These are phyloP conservation scores for Tricholoma furcatifolium DNA, from an alignment of 768 basidiomycete genomes.

Conservation along the genomic window DNA sequence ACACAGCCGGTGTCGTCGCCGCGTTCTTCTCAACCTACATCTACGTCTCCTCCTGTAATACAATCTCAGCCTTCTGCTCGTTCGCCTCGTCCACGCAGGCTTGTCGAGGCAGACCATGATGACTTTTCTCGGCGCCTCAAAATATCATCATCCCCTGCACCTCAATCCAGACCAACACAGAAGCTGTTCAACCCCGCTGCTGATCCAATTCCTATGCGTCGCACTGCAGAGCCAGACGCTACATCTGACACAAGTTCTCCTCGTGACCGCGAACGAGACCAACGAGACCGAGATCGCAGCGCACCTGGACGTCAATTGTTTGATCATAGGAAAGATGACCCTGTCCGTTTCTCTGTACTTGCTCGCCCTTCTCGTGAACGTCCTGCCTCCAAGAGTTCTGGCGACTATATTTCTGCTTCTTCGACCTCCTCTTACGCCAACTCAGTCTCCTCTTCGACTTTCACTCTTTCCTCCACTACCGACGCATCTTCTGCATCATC, in stretches of 20 bases:
- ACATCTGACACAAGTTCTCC: conserved; percentile 62
- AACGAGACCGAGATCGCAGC: conserved; percentile 24
- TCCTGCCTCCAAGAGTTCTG: conserved; percentile 60
- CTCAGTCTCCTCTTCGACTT: conserved; percentile 63
- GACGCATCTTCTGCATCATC: conserved; percentile 74
- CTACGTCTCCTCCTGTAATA: conserved; percentile 24
- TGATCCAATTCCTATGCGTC: conserved; percentile 62
- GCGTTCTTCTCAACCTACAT: conserved; percentile 23
- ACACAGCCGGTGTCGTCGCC: background rate
- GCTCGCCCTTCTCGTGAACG: conserved; percentile 46
- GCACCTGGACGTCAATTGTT: conserved; percentile 64
- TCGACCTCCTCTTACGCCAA: conserved; percentile 75
- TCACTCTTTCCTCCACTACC: conserved; percentile 77
- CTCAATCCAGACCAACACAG: conserved; percentile 27
- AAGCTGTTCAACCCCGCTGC: conserved; percentile 75
- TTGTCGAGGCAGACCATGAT: conserved; percentile 58
- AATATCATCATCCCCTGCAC: conserved; percentile 54
- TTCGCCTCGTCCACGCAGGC: conserved; percentile 25
- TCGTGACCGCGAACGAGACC: conserved; percentile 24
- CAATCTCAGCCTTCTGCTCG: conserved; percentile 16
- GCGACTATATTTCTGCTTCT: conserved; percentile 71
- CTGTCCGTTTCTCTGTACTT: conserved; percentile 76
- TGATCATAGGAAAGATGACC: conserved; percentile 89
- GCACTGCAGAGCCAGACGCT: conserved; percentile 63
- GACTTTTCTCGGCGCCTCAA: conserved; percentile 73